Conservation (phyloP, 2,329 filamentous ascomycete species). For the Pseudogymnoascus sp. region DNA sequence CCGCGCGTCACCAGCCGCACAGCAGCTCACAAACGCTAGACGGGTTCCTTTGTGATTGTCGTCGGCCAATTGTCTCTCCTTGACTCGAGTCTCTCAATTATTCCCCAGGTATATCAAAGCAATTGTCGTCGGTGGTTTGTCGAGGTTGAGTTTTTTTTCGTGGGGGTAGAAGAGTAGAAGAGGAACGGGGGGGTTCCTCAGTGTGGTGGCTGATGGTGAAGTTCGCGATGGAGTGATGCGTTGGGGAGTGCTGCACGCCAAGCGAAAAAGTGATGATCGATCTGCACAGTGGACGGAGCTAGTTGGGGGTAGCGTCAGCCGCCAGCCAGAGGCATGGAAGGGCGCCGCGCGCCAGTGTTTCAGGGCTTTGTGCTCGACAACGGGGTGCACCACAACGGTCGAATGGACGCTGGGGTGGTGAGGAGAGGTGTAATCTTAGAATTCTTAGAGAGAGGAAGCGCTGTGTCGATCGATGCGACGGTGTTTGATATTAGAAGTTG, state of each 20-base stretch:
- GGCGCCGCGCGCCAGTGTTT: background rate
- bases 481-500: background rate
- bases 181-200: background rate
- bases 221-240: background rate
- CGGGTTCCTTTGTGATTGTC: background rate
- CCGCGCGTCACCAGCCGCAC: conserved; percentile 1
- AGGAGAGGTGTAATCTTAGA: background rate
- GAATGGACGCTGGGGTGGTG: background rate
- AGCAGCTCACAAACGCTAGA: background rate
- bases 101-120: background rate
- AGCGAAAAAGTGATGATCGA: conserved; percentile 4
- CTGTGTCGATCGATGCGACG: background rate
- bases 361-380: background rate
- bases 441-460: background rate
- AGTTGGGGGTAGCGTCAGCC: background rate
- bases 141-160: background rate
- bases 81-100: background rate
- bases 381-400: background rate
- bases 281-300: background rate
- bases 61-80: background rate
- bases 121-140: background rate
- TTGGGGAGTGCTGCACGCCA: background rate
- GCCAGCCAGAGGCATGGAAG: background rate
- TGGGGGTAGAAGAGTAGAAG: background rate
- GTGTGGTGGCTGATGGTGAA: background rate